Evolutionary conservation across 108 stramenopile species (phyloP), one percentile per base, ranked within the genome.

Genomic region (Cyclostephanos tholiformis): DNA sequence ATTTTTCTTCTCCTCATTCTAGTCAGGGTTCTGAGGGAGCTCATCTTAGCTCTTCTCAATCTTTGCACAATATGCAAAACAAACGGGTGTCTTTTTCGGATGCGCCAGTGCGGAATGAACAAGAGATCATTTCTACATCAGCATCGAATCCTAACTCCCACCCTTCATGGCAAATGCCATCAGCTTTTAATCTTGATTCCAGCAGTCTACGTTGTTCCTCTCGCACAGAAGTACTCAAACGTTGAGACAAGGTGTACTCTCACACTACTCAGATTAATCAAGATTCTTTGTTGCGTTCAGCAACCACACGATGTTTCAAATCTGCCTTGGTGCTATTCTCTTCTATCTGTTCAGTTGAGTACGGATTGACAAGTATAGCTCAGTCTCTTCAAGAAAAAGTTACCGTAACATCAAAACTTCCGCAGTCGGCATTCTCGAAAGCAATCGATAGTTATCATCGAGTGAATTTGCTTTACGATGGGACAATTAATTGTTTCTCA

Each of bases 381-480:
- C 36, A 36, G 6, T 36, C 36, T 36, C 36, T 6, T 36, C 36
- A 36, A 36, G 4, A 4, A 36, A 36, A 25, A 26, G 25, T 36
- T 36, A 6, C 36, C 36, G 36, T 36, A 36, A 36, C 4, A 36
- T 36, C 36, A 36, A 36, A 36, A 6, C 36, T 36, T 36, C 60
- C 16, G 60, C 23, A 39, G 38, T 19, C 60, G 10, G 9, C 60
- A 36, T 4, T 20, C 1, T 50, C 64, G 6, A 65, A 65, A 0
- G 29, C 64, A 51, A 13, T 65, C 25, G 27, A 65, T 13, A 50
- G 50, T 13, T 50, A 11, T 39, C 36, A 62, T 39, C 9, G 36
- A 62, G 60, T 39, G 6, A 62, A 62, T 39, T 7, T 10, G 4
- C 60, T 62, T 17, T 62, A 62, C 9, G 60, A 62, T 62, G 60